Evolutionary conservation across 306 rosid genomes (phyloP), one percentile per base, ranked within the genome.

Genomic region (Pterocarpus santalinus): DNA sequence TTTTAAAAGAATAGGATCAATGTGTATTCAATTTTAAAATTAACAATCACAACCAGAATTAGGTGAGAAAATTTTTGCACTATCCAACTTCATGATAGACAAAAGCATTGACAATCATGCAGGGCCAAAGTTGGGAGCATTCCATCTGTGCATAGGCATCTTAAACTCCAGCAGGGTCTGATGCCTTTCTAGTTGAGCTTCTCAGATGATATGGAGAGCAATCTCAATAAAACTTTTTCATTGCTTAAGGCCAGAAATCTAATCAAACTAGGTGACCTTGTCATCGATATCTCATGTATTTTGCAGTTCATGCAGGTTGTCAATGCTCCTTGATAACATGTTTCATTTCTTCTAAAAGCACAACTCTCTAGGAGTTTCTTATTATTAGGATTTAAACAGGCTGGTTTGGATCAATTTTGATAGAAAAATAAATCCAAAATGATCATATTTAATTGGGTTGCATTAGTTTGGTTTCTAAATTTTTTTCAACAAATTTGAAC

Each of bases 141-240:
- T 0, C 64, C 97, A 28, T 96, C 97, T 0, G 91, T 96, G 39
- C 91, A 97, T 44, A 86, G 99, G 76, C 99, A 90, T 47, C 91
- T 96, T 70, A 96, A 96, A 88, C 88, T 96, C 38, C 99, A 96
- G 76, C 94, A 98, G 99, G 99, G 99, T 66, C 89, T 96, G 84
- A 94, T 96, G 76, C 99, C 99, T 14, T 96, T 96, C 80, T 94
- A 97, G 38, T 78, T 96, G 69, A 87, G 97, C 90, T 96, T 96
- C 90, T 85, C 97, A 0, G 98, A 96, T 35, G 98, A 96, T 35
- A 96, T 96, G 99, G 99, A 96, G 65, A 94, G 89, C 92, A 91
- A 96, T 87, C 97, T 96, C 65, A 92, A 94, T 43, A 96, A 86
- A 74, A 96, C 98, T 56, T 96, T 96, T 82, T 73, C 96, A 11